A percentile compares a stretch with the other conserved stretches of the same genome.
Conservation (phyloP, 2,329 filamentous ascomycete genomes). For the Podosphaera xanthii region DNA sequence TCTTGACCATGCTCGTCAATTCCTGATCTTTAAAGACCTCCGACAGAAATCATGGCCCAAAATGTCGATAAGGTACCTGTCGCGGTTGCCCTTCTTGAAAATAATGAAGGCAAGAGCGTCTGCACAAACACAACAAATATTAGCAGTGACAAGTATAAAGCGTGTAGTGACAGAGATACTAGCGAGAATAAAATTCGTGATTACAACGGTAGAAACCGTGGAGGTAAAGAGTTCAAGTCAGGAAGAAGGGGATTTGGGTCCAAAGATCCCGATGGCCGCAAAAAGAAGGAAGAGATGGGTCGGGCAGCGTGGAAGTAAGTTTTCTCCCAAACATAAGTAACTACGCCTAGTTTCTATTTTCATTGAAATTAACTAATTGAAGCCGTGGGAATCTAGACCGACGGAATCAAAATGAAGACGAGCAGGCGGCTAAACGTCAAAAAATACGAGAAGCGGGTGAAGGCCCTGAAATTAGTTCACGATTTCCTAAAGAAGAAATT, state of each 20-base stretch:
- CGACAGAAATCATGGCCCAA: too few species aligned
- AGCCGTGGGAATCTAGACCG: slow-evolving; percentile 29
- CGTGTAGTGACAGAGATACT: background rate
- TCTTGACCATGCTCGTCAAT: too few species aligned
- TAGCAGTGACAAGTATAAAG: background rate
- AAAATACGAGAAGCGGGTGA: slow-evolving; percentile 21
- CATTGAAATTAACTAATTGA: slow-evolving; percentile 23
- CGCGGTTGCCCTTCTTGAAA: too few species aligned
- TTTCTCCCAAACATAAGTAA: background rate
- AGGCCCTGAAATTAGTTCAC: slow-evolving; percentile 17
- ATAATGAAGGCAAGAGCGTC: too few species aligned
- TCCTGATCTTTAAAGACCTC: too few species aligned
- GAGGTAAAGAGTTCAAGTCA: slow-evolving; percentile 7
- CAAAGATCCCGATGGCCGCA: slow-evolving; percentile 18
- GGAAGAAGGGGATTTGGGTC: slow-evolving; percentile 27
- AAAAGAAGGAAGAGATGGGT: slow-evolving; percentile 45
- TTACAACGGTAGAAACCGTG: slow-evolving; percentile 8
- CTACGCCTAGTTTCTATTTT: slow-evolving; percentile 1
- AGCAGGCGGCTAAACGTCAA: slow-evolving; percentile 30
- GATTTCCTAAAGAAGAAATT: slow-evolving; percentile 59
- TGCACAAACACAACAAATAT: background rate
- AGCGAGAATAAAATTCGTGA: slow-evolving; percentile 3
- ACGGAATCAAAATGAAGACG: slow-evolving; percentile 25
- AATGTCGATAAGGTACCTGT: too few species aligned
- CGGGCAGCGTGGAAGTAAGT: slow-evolving; percentile 40